These are phyloP conservation scores for Alternaria viburni DNA, from an alignment of 2,329 filamentous ascomycete species.

Conservation along the genomic window DNA sequence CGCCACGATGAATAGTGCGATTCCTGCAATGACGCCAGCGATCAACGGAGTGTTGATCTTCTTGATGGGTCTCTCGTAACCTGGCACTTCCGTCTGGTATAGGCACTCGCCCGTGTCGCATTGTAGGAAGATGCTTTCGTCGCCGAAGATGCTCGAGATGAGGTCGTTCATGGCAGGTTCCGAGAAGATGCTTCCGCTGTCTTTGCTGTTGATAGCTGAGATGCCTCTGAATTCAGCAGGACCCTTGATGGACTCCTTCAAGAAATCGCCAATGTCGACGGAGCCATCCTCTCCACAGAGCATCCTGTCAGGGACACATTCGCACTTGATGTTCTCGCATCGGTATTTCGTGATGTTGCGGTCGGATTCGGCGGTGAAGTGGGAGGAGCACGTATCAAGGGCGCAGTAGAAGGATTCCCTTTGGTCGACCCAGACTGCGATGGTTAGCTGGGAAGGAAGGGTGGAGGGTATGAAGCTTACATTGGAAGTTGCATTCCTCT, in stretches of 20 bases:
- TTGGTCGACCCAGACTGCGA: slow-evolving; percentile 88
- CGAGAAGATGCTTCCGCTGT: slow-evolving; percentile 80
- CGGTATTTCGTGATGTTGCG: slow-evolving; percentile 84
- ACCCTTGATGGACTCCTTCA: slow-evolving; percentile 81
- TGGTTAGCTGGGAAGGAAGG: slow-evolving; percentile 30
- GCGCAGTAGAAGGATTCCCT: slow-evolving; percentile 96
- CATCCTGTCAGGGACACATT: slow-evolving; percentile 89
- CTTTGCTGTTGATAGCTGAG: slow-evolving; percentile 62
- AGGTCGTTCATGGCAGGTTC: slow-evolving; percentile 93
- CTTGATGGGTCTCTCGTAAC: slow-evolving; percentile 86
- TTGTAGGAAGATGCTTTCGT: slow-evolving; percentile 81
- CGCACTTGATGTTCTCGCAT: slow-evolving; percentile 84
- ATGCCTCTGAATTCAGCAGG: slow-evolving; percentile 83
- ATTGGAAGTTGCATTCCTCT: slow-evolving; percentile 91
- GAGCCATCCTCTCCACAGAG: slow-evolving; percentile 91
- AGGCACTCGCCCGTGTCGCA: slow-evolving; percentile 92
- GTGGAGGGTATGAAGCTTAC: slow-evolving; percentile 56
- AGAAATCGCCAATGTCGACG: slow-evolving; percentile 89
- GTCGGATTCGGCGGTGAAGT: slow-evolving; percentile 69
- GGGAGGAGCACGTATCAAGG: slow-evolving; percentile 79
- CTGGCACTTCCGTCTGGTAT: slow-evolving; percentile 89
- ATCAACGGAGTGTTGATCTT: slow-evolving; percentile 97
- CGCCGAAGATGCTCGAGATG: slow-evolving; percentile 87
- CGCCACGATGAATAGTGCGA: slow-evolving; percentile 85
- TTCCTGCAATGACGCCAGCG: slow-evolving; percentile 86